These are phyloP conservation scores for Wallacemonas rigidus DNA, from an alignment of 208 protist species.

Conservation along the genomic window DNA sequence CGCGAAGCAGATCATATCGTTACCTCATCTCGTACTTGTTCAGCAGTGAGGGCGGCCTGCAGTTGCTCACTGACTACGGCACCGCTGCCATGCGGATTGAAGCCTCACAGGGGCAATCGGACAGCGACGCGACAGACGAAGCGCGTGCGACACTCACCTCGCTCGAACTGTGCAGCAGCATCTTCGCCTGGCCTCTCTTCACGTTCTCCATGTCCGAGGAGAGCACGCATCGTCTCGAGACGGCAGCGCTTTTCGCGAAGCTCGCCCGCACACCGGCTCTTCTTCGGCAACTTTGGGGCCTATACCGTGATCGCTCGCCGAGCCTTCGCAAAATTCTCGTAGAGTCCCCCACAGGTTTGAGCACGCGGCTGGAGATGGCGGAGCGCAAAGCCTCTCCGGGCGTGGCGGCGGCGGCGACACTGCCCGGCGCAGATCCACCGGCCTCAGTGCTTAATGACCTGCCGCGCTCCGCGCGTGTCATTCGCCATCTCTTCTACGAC, in stretches of 20 bases:
- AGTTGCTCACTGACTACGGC: slow-evolving; percentile 48
- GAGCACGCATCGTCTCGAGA: slow-evolving; percentile 45
- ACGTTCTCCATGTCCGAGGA: slow-evolving; percentile 43
- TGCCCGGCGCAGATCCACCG: slow-evolving; percentile 6
- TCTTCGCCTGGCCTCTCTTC: slow-evolving; percentile 82
- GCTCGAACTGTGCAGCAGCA: slow-evolving; percentile 68
- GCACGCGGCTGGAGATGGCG: neutral
- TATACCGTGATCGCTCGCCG: slow-evolving; percentile 57
- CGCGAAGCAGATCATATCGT: slow-evolving; percentile 16
- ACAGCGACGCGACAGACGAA: neutral
- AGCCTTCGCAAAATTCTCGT: slow-evolving; percentile 35
- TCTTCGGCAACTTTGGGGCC: slow-evolving; percentile 63
- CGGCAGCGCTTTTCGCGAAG: slow-evolving; percentile 59
- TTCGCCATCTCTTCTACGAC: slow-evolving; percentile 56
- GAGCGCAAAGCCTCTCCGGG: slow-evolving; percentile 13
- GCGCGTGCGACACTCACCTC: slow-evolving; percentile 20
- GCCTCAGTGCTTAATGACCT: neutral
- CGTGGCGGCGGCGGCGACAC: slow-evolving; percentile 2
- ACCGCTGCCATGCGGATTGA: slow-evolving; percentile 17
- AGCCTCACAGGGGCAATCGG: slow-evolving; percentile 20
- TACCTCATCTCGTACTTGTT: slow-evolving; percentile 62
- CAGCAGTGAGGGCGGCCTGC: slow-evolving; percentile 62
- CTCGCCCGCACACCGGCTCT: slow-evolving; percentile 55
- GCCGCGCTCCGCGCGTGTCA: slow-evolving; percentile 12
- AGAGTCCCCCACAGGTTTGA: neutral